Conservation (phyloP, 1,284 basidiomycete genomes). For the Microbotryomycetes sp. region DNA sequence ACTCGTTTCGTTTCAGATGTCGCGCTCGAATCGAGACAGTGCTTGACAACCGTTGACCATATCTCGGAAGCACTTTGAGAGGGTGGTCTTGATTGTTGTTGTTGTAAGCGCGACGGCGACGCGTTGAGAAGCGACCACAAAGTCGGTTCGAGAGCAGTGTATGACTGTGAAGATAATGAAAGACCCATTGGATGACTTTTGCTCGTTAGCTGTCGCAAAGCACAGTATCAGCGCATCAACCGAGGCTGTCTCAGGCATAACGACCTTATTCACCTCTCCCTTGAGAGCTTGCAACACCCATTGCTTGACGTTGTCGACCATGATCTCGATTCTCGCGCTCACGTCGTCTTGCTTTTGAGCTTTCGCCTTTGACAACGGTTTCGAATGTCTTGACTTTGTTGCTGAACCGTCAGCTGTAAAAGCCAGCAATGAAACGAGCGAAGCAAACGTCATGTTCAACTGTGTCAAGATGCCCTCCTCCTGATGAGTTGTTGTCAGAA, state of each 20-base stretch:
- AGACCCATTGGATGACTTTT: conserved; percentile 45
- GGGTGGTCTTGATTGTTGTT: background rate
- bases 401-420: conserved; percentile 27
- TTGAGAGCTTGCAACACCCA: conserved; percentile 63
- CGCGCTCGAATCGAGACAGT: background rate
- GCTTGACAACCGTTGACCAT: background rate
- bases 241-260: background rate
- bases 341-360: conserved; percentile 6
- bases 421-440: conserved; percentile 58
- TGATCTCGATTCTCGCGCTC: conserved; percentile 38
- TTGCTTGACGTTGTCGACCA: conserved; percentile 53
- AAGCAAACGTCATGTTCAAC: conserved; percentile 66
- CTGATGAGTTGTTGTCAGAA: conserved; percentile 55
- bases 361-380: background rate
- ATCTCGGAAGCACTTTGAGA: background rate
- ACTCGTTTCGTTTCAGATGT: background rate
- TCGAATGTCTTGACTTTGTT: background rate
- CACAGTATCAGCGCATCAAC: conserved; percentile 17
- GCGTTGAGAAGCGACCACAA: conserved; percentile 70
- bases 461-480: conserved; percentile 29
- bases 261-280: conserved; percentile 46
- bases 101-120: conserved; percentile 28
- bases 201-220: conserved; percentile 16
- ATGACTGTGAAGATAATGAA: conserved; percentile 54
- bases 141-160: conserved; percentile 47